Base-by-base conservation (phyloP, 2,329 filamentous ascomycete genomes). In the Talaromyces sp. region DNA sequence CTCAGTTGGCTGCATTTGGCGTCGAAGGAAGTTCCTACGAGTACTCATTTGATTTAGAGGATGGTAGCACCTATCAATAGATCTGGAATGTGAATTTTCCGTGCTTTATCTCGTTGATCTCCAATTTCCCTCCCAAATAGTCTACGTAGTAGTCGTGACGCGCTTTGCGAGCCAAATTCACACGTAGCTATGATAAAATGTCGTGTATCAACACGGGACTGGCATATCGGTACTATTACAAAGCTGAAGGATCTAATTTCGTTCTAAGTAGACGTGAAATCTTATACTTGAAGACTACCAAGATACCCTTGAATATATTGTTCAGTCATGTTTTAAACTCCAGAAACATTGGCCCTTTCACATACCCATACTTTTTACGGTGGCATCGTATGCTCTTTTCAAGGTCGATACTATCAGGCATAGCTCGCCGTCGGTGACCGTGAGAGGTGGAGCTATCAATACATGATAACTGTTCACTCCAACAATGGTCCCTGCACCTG, bases 401-500 rank as follows among this genome's bases (percentile, higher is more conserved):
- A 59, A 31, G 5, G 27, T 43, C 5, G 56, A 45, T 19, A 45
- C 38, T 29, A 45, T 43, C 22, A 43, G 17, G 13, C 25, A 19
- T 13, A 59, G 38, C 38, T 59, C 56, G 11, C 45, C 17, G 27
- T 45, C 13, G 2, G 38, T 43, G n/a, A 58, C 38, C 4, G 51
- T 63, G 22, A 58, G 56, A 27, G 61, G 53, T 27, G 61, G 61
- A 15, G 61, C 61, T 22, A 63, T 56, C 27, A 63, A 34, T 13
- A 63, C n/a, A 63, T 63, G 61, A 71, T 93, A 90, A 15, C 90
- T 89, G 1, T 74, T 72, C 22, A 74, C 72, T 1, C 84, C 81
- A 53, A 90, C 87, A 0, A 80, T 84, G 0, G 86, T 87, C 1
- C 89, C 89, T 0, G 79, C 78, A 0, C 88, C 88, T 1, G 87